Base-by-base conservation (phyloP, 805 yeast species). In the Candida hispaniensis region DNA sequence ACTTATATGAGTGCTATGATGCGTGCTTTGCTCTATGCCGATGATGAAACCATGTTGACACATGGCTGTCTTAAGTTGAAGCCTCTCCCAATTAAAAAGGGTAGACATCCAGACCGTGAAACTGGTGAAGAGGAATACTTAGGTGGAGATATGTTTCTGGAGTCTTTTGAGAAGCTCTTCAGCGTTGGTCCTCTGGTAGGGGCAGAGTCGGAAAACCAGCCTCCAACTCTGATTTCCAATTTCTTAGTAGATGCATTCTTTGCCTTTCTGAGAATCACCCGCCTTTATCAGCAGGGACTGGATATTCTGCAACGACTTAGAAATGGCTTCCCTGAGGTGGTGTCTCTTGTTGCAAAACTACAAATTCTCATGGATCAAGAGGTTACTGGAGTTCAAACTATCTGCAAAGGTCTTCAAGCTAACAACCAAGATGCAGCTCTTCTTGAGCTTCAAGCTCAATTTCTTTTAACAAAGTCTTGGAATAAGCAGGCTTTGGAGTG, bases 51-150 rank as follows among this genome's bases (percentile, higher is more conserved):
- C 59, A 79, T 61, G 49, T 78, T 61, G 48, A 67, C 91, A 39
- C 93, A 85, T 7, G 94, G 86, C 51, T 78, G 91, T 22, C 70
- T 94, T 45, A 73, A 78, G 41, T 64, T 82, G 39, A 79, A 83
- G 47, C 96, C 96, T 4, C 69, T 91, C 41, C 36, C 36, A 7
- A 13, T 32, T 9, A 32, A 32, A 14, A 32, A 32, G 28, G 17
- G 10, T 12, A 11, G 16, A 11, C 20, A 21, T 20, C 34, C 34
- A 5, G 34, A 30, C 26, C 22, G 21, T 8, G 36, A 32, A 12
- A n/a, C 23, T 7, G n/a, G n/a, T n/a, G n/a, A n/a, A n/a, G 36
- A 32, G 13, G 36, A 23, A 7, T 32, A 32, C 8, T 28, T 32
- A 4, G 36, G 36, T 3, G 73, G 77, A 2, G 58, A 59, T 36